A percentile compares a stretch with the other conserved stretches of the same genome.
Conservation (phyloP, 1,284 basidiomycete genomes). For the Meira nashicola region DNA sequence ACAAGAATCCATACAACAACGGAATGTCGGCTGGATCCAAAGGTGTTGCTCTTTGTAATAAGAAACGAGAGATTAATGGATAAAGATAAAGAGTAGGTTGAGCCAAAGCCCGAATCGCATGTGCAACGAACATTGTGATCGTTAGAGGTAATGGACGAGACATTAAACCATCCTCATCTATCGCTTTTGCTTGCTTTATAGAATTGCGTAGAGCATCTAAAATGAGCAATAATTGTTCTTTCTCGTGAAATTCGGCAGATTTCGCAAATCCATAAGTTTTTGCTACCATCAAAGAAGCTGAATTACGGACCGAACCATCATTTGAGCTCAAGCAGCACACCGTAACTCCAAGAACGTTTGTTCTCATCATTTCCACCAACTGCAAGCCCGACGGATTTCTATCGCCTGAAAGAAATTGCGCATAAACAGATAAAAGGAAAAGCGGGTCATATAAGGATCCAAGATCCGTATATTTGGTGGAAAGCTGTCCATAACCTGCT, state of each 20-base stretch:
- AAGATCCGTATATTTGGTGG: not conserved
- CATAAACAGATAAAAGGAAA: constrained; percentile 68
- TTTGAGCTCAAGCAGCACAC: constrained; percentile 70
- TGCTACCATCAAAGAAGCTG: constrained; percentile 56
- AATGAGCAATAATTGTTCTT: constrained; percentile 69
- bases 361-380: constrained; percentile 80
- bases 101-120: constrained; percentile 71
- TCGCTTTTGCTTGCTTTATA: not conserved
- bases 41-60: constrained; percentile 69
- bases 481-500: not conserved
- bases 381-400: constrained; percentile 61
- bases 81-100: constrained; percentile 76
- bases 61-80: constrained; percentile 71
- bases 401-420: constrained; percentile 61
- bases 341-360: constrained; percentile 71
- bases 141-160: constrained; percentile 64
- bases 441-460: constrained; percentile 68
- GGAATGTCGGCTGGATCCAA: constrained; percentile 74
- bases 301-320: constrained; percentile 61
- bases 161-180: constrained; percentile 13
- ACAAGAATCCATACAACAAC: constrained; percentile 77
- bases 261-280: constrained; percentile 53
- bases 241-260: constrained; percentile 72
- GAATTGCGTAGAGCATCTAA: constrained; percentile 62
- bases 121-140: constrained; percentile 71